These are phyloP conservation scores for Thermochaetoides thermophila DNA, from an alignment of 495 filamentous ascomycete species.

Conservation along the genomic window DNA sequence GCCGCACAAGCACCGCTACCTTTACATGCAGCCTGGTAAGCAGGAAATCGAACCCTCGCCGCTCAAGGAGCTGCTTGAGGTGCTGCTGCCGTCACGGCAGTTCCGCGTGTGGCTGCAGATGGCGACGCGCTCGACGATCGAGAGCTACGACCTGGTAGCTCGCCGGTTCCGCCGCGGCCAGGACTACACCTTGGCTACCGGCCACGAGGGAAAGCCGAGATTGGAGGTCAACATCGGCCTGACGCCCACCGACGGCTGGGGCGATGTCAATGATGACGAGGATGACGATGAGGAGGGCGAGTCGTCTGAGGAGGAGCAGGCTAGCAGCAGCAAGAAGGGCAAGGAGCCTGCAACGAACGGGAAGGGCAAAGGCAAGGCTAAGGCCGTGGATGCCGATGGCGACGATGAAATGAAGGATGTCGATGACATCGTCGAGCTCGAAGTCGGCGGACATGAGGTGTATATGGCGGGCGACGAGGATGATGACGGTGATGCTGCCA, in stretches of 20 bases:
- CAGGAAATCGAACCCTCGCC: conserved; percentile 32
- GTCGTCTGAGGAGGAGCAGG: conserved; percentile 9
- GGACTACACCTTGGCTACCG: conserved; percentile 86
- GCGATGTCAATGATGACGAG: conserved; percentile 48
- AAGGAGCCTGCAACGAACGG: conserved; percentile 27
- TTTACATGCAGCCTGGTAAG: conserved; percentile 50
- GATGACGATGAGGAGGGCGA: conserved; percentile 30
- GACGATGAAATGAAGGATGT: conserved; percentile 14
- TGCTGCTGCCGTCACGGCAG: conserved; percentile 66
- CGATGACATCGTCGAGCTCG: conserved; percentile 23
- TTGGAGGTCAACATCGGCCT: conserved; percentile 77
- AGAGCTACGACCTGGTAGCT: conserved; percentile 54
- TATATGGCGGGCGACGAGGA: conserved; percentile 86
- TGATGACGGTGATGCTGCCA: conserved; percentile 60
- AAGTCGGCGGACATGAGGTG: conserved; percentile 76
- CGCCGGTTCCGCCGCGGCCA: conserved; percentile 72
- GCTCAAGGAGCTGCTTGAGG: conserved; percentile 58
- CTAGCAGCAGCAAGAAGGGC: conserved; percentile 14
- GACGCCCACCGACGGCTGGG: conserved; percentile 74
- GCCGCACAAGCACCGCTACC: conserved; percentile 88
- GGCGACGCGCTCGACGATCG: conserved; percentile 55
- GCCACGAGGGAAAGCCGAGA: conserved; percentile 63
- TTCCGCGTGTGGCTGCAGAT: conserved; percentile 82
- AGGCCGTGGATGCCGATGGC: conserved; percentile 15
- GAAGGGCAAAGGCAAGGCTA: conserved; percentile 34